A percentile compares a stretch with the other conserved stretches of the same genome.
Conservation (phyloP, 2,329 filamentous ascomycete species). For the Aspergillus spinulosporus region DNA sequence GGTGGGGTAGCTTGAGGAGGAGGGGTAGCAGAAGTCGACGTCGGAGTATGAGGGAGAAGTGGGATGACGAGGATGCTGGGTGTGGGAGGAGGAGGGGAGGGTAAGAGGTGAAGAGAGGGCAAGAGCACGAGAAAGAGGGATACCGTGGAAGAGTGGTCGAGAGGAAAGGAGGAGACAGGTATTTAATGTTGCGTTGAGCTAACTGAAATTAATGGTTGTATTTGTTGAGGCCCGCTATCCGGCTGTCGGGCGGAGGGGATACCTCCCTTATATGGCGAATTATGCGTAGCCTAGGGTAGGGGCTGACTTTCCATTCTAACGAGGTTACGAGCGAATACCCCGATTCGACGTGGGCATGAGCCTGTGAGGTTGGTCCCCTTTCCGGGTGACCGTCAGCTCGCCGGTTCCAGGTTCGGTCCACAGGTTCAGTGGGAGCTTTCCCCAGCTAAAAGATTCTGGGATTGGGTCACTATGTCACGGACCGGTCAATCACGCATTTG, state of each 20-base stretch:
- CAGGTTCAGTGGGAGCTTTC: conserved; percentile 8
- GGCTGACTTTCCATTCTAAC: neutral
- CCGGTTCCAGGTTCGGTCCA: conserved; percentile 5
- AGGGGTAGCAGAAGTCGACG: neutral
- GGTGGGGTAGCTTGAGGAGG: neutral
- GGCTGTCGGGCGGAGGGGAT: neutral
- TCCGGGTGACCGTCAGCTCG: conserved; percentile 14
- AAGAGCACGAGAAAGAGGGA: neutral
- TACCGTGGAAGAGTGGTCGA: neutral
- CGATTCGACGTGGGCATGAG: neutral
- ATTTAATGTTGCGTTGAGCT: neutral
- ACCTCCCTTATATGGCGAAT: conserved; percentile 5
- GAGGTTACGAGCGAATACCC: conserved; percentile 1
- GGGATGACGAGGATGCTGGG: neutral
- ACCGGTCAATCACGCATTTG: too few relatives aligned
- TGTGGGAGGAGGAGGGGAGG: neutral
- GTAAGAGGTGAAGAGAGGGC: neutral
- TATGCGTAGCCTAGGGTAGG: neutral
- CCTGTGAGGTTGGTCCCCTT: conserved; percentile 4
- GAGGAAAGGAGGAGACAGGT: neutral
- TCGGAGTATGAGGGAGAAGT: neutral
- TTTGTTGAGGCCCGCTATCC: neutral
- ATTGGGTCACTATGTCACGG: neutral
- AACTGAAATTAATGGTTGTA: neutral
- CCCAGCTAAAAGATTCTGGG: conserved; percentile 1